These are phyloP conservation scores for Yamadazyma kitorensis DNA, from an alignment of 805 yeast species.

Conservation along the genomic window DNA sequence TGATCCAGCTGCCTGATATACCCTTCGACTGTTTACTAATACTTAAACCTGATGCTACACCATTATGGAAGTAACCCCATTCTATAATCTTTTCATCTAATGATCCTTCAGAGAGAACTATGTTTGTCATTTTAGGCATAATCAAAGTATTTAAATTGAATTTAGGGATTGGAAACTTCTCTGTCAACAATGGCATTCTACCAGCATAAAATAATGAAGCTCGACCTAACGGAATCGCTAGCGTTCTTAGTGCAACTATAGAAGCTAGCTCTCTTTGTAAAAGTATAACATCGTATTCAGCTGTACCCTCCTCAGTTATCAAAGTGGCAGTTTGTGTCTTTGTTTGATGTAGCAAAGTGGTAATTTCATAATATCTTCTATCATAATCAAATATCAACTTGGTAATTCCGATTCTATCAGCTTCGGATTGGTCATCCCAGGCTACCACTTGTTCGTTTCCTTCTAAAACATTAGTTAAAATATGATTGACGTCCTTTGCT, in stretches of 20 bases:
- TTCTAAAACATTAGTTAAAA: constrained; percentile 34
- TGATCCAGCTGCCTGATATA: constrained; percentile 87
- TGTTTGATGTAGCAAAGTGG: constrained; percentile 68
- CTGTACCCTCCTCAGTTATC: constrained; percentile 30
- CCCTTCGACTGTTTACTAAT: constrained; percentile 67
- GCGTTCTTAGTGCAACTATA: constrained; percentile 64
- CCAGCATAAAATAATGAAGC: constrained; percentile 70
- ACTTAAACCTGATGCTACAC: constrained; percentile 82
- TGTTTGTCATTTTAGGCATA: constrained; percentile 62
- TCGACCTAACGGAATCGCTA: constrained; percentile 75
- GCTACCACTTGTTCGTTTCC: constrained; percentile 48
- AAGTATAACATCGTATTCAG: constrained; percentile 56
- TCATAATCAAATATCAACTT: constrained; percentile 73
- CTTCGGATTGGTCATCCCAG: constrained; percentile 71
- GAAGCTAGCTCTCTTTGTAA: constrained; percentile 59
- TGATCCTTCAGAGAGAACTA: constrained; percentile 54
- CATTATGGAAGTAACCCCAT: constrained; percentile 93
- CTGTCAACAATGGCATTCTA: constrained; percentile 77
- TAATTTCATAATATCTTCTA: constrained; percentile 73
- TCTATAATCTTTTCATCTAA: constrained; percentile 49
- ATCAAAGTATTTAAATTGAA: constrained; percentile 67
- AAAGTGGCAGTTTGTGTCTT: constrained; percentile 54
- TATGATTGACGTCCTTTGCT: constrained; percentile 38
- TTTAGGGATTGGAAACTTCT: constrained; percentile 75
- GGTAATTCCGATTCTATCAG: constrained; percentile 65